Evolutionary conservation across 73 alveolate species (phyloP).

Genomic region (Paramecium primaurelia): DNA sequence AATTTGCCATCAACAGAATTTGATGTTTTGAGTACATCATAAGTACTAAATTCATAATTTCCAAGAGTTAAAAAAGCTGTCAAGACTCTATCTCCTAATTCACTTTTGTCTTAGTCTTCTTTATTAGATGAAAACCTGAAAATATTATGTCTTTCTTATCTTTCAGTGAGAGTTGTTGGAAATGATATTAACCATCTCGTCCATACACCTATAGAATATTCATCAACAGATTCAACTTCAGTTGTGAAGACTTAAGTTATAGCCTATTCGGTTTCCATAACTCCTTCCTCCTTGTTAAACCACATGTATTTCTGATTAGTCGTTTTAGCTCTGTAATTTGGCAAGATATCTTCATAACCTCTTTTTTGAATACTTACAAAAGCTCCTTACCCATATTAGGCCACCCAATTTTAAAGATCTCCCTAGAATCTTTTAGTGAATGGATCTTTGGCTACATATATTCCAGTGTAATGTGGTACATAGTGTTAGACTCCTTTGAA

Average conservation of each 20-base stretch:
- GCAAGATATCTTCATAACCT: constrained; percentile 28
- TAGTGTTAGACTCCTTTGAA: background rate
- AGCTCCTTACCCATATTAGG: background rate
- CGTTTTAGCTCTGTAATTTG: background rate
- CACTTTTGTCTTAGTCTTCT: constrained; percentile 13
- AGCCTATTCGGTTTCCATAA: background rate
- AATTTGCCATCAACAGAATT: background rate
- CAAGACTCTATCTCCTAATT: constrained; percentile 32
- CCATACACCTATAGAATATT: constrained; percentile 11
- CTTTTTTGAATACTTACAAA: background rate
- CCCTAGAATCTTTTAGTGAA: background rate
- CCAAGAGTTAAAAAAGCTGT: background rate
- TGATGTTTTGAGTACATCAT: background rate
- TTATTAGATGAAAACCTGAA: background rate
- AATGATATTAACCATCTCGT: constrained; percentile 18
- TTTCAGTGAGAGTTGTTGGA: background rate
- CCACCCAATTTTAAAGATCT: background rate
- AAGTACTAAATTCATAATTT: constrained; percentile 30
- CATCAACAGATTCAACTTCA: constrained; percentile 21
- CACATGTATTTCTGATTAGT: constrained; percentile 8
- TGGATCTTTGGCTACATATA: background rate
- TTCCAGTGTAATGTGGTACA: background rate
- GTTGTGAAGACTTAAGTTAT: background rate
- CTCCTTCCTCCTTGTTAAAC: background rate
- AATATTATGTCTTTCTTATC: background rate